These are phyloP conservation scores for Podaxis sp. DNA, from an alignment of 768 basidiomycete genomes.

Conservation along the genomic window DNA sequence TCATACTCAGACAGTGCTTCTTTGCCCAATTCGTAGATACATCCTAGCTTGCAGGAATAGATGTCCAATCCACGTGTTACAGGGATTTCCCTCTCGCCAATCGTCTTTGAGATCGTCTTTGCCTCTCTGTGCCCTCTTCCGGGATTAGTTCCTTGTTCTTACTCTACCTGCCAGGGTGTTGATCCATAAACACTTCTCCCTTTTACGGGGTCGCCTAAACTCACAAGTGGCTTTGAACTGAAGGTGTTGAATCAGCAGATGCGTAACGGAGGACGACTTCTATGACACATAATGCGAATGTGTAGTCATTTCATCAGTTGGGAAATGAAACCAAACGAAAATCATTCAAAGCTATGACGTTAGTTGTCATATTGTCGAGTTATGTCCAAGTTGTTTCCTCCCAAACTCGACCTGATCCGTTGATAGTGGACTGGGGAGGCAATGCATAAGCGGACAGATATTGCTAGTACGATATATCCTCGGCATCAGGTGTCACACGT, in stretches of 20 bases:
- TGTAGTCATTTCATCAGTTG: not conserved
- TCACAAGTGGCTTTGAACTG: no score
- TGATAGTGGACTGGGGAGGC: not conserved
- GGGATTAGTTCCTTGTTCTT: not conserved
- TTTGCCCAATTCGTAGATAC: not conserved
- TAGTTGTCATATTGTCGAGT: not conserved
- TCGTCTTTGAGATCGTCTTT: not conserved
- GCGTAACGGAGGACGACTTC: not conserved
- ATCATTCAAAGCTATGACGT: not conserved
- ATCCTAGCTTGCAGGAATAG: not conserved
- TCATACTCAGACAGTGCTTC: not conserved
- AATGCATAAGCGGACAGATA: not conserved
- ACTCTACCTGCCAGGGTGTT: not conserved
- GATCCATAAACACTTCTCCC: no score
- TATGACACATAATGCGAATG: not conserved
- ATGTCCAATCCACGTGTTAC: not conserved
- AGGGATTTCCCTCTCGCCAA: not conserved
- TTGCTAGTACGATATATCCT: not conserved
- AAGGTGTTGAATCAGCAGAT: no score
- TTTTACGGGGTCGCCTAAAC: not conserved
- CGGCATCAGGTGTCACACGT: conserved; percentile 1
- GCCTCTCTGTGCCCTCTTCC: not conserved
- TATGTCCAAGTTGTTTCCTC: not conserved
- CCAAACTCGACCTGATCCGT: not conserved
- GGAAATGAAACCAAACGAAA: not conserved